These are phyloP conservation scores for Aspergillus carbonarius DNA, from an alignment of 2,329 filamentous ascomycete species.

Conservation along the genomic window DNA sequence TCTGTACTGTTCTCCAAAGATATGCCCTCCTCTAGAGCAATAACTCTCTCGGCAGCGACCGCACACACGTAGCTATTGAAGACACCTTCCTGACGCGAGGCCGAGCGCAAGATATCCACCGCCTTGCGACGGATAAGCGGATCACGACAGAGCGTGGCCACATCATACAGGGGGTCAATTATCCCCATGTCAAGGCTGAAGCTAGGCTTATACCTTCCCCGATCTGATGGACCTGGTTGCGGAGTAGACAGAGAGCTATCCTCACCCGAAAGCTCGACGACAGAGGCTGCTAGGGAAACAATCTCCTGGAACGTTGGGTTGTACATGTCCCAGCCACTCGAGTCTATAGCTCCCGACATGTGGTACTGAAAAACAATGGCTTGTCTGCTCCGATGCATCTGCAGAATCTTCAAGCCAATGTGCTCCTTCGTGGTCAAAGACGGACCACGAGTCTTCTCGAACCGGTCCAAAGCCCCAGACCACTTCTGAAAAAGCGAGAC, in stretches of 20 bases:
- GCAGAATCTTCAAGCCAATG: constrained; percentile 5
- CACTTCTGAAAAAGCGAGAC: neutral
- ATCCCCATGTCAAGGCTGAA: constrained; percentile 34
- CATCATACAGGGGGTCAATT: constrained; percentile 25
- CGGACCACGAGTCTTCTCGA: constrained; percentile 2
- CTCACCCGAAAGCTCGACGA: constrained; percentile 14
- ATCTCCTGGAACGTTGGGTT: constrained; percentile 26
- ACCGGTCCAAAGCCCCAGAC: constrained; percentile 3
- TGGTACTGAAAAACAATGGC: constrained; percentile 7
- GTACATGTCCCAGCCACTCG: constrained; percentile 25
- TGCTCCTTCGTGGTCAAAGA: constrained; percentile 2
- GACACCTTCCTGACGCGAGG: constrained; percentile 24
- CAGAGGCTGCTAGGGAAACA: constrained; percentile 24
- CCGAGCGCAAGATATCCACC: constrained; percentile 23
- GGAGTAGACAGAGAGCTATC: neutral
- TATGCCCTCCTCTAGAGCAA: constrained; percentile 22
- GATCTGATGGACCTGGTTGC: neutral
- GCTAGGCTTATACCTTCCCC: neutral
- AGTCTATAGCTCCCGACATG: constrained; percentile 11
- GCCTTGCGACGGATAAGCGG: constrained; percentile 28
- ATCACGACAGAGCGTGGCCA: constrained; percentile 31
- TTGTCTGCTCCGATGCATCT: constrained; percentile 6
- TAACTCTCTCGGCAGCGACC: constrained; percentile 20
- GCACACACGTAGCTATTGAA: constrained; percentile 22
- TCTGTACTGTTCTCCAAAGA: neutral